Evolutionary conservation across 176 grass and related monocot species (phyloP), one percentile per base, ranked within the genome.

Genomic region (Oryza brachyantha): DNA sequence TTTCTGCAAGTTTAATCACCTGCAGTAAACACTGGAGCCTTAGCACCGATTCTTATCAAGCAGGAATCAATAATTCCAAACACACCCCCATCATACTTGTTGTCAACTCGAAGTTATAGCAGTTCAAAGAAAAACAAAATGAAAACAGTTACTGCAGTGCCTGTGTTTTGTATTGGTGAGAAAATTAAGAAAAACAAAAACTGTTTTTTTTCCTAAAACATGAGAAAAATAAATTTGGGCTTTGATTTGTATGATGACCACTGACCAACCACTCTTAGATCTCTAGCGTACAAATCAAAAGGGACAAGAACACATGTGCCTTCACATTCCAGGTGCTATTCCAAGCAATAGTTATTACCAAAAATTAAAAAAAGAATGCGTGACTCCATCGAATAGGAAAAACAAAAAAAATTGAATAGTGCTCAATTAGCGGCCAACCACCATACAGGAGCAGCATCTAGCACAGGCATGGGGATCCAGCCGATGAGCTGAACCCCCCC

Each of bases 1-100:
- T 84, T 84, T 72, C 38, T 45, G 32, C 45, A 68, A 73, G 3
- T 72, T 8, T 77, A 90, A 73, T 83, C 29, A 58, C 64, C 88
- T 90, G 75, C 79, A 86, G 10, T 16, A 7, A 58, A 7, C 26
- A 83, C 11, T 61, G 22, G 38, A 73, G 59, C 7, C 62, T 64
- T 42, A 34, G 28, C 40, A 45, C 5, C 46, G 17, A 28, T 67
- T 72, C 40, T 54, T 8, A 60, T 0, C 59, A 29, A 80, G 45
- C 7, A 69, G 48, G 10, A 11, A 58, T 26, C 42, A 64, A 63
- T 13, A 4, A 64, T 52, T 24, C 29, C 39, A 12, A 16, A 32
- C 6, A 83, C 6, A 83, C 68, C 17, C 31, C 6, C 3, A 22
- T 26, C 19, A 43, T 68, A 68, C 26, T 76, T 48, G 35, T 37